Base-by-base conservation (phyloP, 2,329 filamentous ascomycete genomes). In the Magnaporthiopsis incrustans region DNA sequence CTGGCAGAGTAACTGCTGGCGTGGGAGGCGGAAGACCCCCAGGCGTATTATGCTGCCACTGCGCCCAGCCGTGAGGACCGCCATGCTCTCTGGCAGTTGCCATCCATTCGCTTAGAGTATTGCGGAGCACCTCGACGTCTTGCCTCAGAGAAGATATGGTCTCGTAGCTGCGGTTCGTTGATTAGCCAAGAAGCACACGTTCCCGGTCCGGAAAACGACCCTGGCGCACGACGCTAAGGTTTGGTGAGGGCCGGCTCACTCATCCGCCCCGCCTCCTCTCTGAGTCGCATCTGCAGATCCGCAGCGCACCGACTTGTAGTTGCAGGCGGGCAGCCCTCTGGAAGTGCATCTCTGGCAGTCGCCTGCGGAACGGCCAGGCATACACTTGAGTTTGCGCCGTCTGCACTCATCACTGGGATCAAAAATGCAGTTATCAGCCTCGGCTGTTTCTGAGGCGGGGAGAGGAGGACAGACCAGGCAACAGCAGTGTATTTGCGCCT, bases 371-470 rank as follows among this genome's bases (percentile, higher is more conserved):
- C 57, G 67, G 0, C 66, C 65, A 1, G 71, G 71, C 53, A 75
- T 69, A 66, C 77, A 78, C 65, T 78, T 78, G 63, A 78, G 74
- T 64, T 78, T 78, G 33, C 75, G 68, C 56, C 74, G 76, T 65
- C 77, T 77, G 66, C 77, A 78, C 27, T 77, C 75, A 61, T 77
- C 57, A 14, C 57, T 33, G 32, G 32, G 11, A 2, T 12, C 32
- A 12, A 12, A 8, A 33, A 33, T 33, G 32, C 32, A 33, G 11
- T 8, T 33, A 33, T 33, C 2, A 33, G 32, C 32, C 32, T 33
- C 32, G 11, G 32, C 32, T 33, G 32, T 33, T 10, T 33, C 6
- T 33, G 11, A 12, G 32, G 32, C 11, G 32, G 1, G 32, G 32
- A 10, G 32, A 12, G 32, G 32, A 33, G 32, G 32, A 33, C 32